These are phyloP conservation scores for Xylaria scruposa DNA, from an alignment of 495 filamentous ascomycete genomes.

Conservation along the genomic window DNA sequence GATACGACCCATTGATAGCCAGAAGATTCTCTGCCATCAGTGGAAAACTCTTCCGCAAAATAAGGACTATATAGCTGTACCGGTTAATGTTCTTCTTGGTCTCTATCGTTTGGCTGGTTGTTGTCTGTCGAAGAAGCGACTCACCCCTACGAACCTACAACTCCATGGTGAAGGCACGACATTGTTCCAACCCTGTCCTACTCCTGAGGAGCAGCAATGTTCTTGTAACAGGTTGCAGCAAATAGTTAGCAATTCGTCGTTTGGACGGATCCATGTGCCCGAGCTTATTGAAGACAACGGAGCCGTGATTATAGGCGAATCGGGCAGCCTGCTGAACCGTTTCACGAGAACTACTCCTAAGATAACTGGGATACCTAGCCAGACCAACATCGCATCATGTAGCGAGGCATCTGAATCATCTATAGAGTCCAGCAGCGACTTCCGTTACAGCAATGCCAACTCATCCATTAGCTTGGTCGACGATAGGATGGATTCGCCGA, in stretches of 20 bases:
- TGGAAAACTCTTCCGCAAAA: neutral
- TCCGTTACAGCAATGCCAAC: neutral
- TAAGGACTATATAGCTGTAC: slow-evolving; percentile 4
- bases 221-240: neutral
- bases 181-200: slow-evolving; percentile 3
- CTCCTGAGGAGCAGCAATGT: neutral
- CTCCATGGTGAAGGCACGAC: neutral
- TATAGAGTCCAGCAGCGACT: slow-evolving; percentile 8
- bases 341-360: neutral
- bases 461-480: neutral
- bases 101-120: slow-evolving; percentile 12
- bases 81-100: slow-evolving; percentile 3
- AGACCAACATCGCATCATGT: neutral
- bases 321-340: slow-evolving; percentile 2
- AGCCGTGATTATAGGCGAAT: slow-evolving; percentile 9
- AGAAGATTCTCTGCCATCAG: slow-evolving; percentile 5
- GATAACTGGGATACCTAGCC: neutral
- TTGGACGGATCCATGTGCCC: neutral
- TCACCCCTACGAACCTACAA: neutral
- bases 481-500: no score
- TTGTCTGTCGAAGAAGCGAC: slow-evolving; percentile 1
- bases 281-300: neutral
- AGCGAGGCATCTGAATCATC: neutral
- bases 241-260: neutral
- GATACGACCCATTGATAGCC: slow-evolving; percentile 12